phyloP scores from a whole-genome alignment of 441 rosid species.

The Arabidopsis hybrid region DNA sequence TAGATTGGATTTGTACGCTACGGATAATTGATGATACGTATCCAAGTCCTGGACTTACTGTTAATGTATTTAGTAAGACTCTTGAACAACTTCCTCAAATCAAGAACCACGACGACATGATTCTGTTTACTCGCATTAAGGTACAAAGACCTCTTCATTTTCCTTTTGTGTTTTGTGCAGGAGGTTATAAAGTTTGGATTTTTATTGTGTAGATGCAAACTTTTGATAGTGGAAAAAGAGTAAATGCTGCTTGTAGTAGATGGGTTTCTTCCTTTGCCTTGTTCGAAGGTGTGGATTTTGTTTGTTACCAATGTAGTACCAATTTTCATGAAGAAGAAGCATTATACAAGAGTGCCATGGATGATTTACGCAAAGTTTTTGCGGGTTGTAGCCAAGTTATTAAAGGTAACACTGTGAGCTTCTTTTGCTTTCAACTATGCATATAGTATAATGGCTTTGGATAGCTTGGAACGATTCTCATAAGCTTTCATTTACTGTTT shows the following conservation, averaged over 20 bases:
- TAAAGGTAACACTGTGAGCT: conserved; percentile 53
- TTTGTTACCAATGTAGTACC: conserved; percentile 66
- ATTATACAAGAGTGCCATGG: conserved; percentile 55
- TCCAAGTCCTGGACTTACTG: conserved; percentile 34
- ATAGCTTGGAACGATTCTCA: not conserved
- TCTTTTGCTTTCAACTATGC: not conserved
- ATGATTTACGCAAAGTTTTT: conserved; percentile 58
- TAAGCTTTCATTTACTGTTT: conserved; percentile 1
- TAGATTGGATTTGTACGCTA: conserved; percentile 43
- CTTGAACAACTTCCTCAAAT: conserved; percentile 37
- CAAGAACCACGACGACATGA: conserved; percentile 22
- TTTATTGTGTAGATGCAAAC: conserved; percentile 60
- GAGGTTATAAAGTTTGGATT: not conserved
- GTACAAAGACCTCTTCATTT: conserved; percentile 26
- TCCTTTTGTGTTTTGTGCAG: not conserved
- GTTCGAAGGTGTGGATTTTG: conserved; percentile 53
- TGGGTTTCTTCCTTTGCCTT: conserved; percentile 69
- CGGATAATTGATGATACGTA: conserved; percentile 39
- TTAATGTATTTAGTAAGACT: conserved; percentile 40
- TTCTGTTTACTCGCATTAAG: conserved; percentile 40
- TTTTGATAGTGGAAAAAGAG: conserved; percentile 48
- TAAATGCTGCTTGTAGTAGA: conserved; percentile 67
- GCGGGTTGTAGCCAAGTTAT: conserved; percentile 40
- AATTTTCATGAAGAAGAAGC: conserved; percentile 53
- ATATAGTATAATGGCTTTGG: conserved; percentile 3